A percentile compares a stretch with the other conserved stretches of the same genome.
Conservation (phyloP, 768 basidiomycete species). For the Lactifluus subvellereus region DNA sequence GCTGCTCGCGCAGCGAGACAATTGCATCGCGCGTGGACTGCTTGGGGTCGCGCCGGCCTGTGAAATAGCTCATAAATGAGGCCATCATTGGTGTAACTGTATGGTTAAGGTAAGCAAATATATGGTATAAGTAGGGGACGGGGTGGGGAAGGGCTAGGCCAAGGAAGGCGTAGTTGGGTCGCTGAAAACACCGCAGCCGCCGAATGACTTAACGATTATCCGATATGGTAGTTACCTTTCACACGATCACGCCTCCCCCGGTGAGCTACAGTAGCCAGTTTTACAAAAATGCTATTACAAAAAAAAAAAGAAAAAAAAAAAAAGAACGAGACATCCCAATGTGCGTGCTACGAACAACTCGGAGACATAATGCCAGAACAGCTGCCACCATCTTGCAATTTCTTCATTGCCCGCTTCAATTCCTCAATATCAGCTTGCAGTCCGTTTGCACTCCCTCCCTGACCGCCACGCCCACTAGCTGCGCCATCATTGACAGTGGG, state of each 20-base stretch:
- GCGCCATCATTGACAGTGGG: constrained; percentile 52
- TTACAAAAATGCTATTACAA: neutral
- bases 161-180: constrained; percentile 1
- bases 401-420: constrained; percentile 53
- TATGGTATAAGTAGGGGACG: neutral
- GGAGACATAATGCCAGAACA: neutral
- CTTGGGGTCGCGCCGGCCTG: constrained; percentile 74
- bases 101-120: neutral
- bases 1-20: constrained; percentile 85
- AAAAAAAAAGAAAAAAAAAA: neutral
- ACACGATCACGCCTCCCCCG: neutral
- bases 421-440: constrained; percentile 68
- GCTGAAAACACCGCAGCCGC: neutral
- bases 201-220: neutral
- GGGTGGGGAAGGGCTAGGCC: neutral
- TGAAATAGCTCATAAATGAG: constrained; percentile 79
- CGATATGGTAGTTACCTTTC: constrained; percentile 1
- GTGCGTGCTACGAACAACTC: constrained; percentile 8
- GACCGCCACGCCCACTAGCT: constrained; percentile 32
- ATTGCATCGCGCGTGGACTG: constrained; percentile 89
- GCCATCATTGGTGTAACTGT: constrained; percentile 18
- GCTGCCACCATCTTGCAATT: constrained; percentile 26
- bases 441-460: constrained; percentile 48
- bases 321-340: neutral
- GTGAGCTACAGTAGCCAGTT: neutral